Evolutionary conservation across 192 early-diverging fungal species (phyloP).

Genomic region (Funneliformis geosporum): DNA sequence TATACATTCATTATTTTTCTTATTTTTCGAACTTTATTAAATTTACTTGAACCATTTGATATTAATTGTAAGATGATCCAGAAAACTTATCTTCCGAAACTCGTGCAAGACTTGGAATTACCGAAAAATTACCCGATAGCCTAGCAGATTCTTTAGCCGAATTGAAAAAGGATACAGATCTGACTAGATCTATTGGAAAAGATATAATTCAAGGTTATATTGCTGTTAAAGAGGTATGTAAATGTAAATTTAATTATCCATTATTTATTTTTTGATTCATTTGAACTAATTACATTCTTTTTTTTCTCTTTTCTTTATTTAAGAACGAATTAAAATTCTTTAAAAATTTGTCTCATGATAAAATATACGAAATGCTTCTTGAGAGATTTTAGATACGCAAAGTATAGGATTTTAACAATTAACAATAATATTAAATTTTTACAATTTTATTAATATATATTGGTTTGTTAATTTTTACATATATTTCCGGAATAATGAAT

Average conservation of each 20-base stretch:
- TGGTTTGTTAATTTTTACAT: too few species aligned
- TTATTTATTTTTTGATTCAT: neutral
- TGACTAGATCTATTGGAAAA: neutral
- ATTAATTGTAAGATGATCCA: neutral
- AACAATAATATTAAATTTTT: too few species aligned
- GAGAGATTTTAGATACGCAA: neutral
- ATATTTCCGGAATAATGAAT: too few species aligned
- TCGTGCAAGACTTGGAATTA: neutral
- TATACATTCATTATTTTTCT: neutral
- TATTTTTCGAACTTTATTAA: neutral
- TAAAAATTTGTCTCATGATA: neutral
- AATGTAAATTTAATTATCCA: neutral
- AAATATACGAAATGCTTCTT: neutral
- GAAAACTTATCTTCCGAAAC: neutral
- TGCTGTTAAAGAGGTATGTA: conserved; percentile 11
- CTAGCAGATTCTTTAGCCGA: neutral
- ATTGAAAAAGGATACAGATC: neutral
- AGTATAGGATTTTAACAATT: too few species aligned
- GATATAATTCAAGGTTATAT: neutral
- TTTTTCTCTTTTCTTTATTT: neutral
- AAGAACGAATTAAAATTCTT: neutral
- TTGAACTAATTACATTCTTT: neutral
- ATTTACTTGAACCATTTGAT: neutral
- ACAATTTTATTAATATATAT: too few species aligned
- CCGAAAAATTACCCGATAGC: neutral